Percentiles rank a stretch among this genome's conserved stretches.
Evolutionary conservation across 2,329 filamentous ascomycete species (phyloP).

Genomic region (Allantophomopsis lycopodina): DNA sequence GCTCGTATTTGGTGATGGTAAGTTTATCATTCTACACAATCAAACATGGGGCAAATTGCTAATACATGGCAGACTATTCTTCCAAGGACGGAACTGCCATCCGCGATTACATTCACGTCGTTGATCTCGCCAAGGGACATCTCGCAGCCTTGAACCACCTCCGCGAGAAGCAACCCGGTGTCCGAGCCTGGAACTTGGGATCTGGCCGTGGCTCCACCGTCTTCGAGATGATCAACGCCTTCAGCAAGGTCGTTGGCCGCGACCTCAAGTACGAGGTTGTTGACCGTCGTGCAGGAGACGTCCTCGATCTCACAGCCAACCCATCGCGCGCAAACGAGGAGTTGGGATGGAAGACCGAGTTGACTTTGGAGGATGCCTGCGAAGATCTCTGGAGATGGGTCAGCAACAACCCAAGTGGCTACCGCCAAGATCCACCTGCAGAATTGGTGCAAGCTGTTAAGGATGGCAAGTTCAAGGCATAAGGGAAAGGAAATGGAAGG

Average conservation of each 20-base stretch:
- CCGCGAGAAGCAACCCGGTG: slow-evolving; percentile 69
- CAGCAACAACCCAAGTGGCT: slow-evolving; percentile 89
- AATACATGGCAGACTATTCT: slow-evolving; percentile 54
- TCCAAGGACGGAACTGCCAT: slow-evolving; percentile 89
- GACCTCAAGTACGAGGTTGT: slow-evolving; percentile 81
- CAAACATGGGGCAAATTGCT: slow-evolving; percentile 10
- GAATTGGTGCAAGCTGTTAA: slow-evolving; percentile 58
- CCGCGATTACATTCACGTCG: slow-evolving; percentile 95
- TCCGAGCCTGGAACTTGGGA: slow-evolving; percentile 93
- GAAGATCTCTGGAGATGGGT: slow-evolving; percentile 96
- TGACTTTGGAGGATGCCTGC: slow-evolving; percentile 85
- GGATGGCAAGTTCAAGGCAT: slow-evolving; percentile 8
- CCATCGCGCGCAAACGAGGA: slow-evolving; percentile 77
- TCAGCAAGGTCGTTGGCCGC: slow-evolving; percentile 73
- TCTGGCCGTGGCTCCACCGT: slow-evolving; percentile 92
- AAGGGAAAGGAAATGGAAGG: too few relatives aligned
- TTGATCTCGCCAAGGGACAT: slow-evolving; percentile 79
- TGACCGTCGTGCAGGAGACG: slow-evolving; percentile 72
- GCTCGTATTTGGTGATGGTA: slow-evolving; percentile 85
- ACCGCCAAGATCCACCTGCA: slow-evolving; percentile 80
- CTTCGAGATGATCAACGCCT: slow-evolving; percentile 94
- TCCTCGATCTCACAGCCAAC: slow-evolving; percentile 89
- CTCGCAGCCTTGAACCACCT: slow-evolving; percentile 84
- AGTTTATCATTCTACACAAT: slow-evolving; percentile 15
- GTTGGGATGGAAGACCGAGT: slow-evolving; percentile 82